Conservation (phyloP, 2,329 filamentous ascomycete genomes). For the Didymella exigua region DNA sequence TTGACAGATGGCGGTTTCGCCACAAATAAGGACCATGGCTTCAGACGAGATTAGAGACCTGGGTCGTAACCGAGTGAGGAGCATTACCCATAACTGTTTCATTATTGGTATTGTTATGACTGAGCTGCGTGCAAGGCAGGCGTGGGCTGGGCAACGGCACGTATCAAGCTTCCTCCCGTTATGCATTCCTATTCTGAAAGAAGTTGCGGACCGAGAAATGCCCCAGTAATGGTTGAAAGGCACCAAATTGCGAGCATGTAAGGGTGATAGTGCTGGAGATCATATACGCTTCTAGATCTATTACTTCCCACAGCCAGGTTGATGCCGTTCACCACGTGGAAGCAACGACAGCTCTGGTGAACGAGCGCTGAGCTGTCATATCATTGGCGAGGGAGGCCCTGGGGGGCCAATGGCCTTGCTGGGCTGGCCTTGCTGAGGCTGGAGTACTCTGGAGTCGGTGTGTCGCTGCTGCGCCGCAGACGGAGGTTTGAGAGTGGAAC, state of each 20-base stretch:
- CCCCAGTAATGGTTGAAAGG: background rate
- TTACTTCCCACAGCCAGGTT: conserved; percentile 16
- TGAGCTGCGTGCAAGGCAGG: conserved; percentile 4
- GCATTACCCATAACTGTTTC: background rate
- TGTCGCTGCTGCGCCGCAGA: background rate
- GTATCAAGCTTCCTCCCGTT: conserved; percentile 5
- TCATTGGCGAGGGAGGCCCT: conserved; percentile 5
- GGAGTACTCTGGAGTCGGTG: conserved; percentile 3
- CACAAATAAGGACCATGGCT: conserved; percentile 4
- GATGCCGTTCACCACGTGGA: conserved; percentile 17
- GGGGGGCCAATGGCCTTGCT: background rate
- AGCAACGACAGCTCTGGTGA: conserved; percentile 8
- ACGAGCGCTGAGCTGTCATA: conserved; percentile 15
- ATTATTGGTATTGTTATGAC: background rate
- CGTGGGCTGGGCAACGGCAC: conserved; percentile 11
- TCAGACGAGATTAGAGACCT: conserved; percentile 2
- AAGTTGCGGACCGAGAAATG: conserved; percentile 5
- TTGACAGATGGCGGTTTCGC: conserved; percentile 11
- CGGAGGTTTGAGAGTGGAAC: conserved; percentile 13
- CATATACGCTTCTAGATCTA: conserved; percentile 8
- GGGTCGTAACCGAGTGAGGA: background rate
- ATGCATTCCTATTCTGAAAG: conserved; percentile 3
- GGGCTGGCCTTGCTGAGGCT: background rate
- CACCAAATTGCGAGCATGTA: conserved; percentile 4
- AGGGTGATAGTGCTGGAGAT: conserved; percentile 19